Evolutionary conservation across 345 rosid species (phyloP), one percentile per base, ranked within the genome.

Genomic region (Populus euphratica): DNA sequence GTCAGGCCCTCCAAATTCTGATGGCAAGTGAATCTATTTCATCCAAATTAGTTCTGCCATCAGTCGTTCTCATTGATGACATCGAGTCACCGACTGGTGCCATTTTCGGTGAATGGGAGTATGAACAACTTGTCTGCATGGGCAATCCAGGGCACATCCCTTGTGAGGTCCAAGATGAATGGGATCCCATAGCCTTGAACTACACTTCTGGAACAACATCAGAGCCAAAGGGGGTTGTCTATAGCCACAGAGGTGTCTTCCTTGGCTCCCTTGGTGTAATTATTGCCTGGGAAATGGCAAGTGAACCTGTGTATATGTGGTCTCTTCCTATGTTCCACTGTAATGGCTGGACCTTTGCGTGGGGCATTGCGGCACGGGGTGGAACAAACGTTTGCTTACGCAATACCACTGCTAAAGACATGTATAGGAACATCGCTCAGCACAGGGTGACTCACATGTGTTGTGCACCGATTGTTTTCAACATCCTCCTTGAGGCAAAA

Each of bases 251-350:
- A 8, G 98, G 95, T 0, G 93, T 93, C 1, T 93, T 87, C 73
- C 84, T 94, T 0, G 91, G 92, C 77, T 85, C 92, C 2, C 85
- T 88, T 1, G 88, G 91, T 75, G 49, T 87, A 35, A 77, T 91
- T 64, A 72, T 91, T 7, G 92, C 90, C 14, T 89, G 88, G 90
- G 89, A 88, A 80, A 91, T 94, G 92, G 86, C 85, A 31, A 69
- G 16, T 9, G 89, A 80, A 77, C 94, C 95, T 6, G 94, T 94
- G 2, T 94, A 91, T 50, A 81, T 94, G 0, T 94, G 97, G 97
- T 83, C 95, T 2, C 91, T 94, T 0, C 98, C 97, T 0, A 94
- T 91, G 94, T 92, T 90, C 76, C 97, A 94, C 74, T 91, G 94
- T 68, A 91, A 91, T 38, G 97, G 97, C 0, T 92, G 98, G 98